Conservation (phyloP, 1,284 basidiomycete genomes). For the Trametes sp. region DNA sequence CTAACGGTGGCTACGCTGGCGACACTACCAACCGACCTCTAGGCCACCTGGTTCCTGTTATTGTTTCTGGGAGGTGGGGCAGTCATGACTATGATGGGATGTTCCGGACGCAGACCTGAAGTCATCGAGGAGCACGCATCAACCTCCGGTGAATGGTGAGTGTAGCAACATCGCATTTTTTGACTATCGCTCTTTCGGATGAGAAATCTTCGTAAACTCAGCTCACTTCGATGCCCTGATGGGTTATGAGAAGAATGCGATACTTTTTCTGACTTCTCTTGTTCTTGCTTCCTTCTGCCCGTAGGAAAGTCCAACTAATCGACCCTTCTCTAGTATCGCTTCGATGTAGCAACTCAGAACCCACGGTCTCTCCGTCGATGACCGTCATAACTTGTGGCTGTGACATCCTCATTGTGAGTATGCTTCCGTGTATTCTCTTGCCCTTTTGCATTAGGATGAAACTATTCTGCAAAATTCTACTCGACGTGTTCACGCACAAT, state of each 20-base stretch:
- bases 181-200: constrained; percentile 43
- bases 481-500: constrained; percentile 64
- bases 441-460: constrained; percentile 52
- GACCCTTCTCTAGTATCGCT: neutral
- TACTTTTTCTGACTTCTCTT: constrained; percentile 46
- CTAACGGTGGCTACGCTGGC: neutral
- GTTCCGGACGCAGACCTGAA: no score
- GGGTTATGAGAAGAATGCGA: constrained; percentile 62
- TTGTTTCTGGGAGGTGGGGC: no score
- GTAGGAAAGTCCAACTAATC: neutral
- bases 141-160: neutral
- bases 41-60: no score
- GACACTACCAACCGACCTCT: no score
- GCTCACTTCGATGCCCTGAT: constrained; percentile 65
- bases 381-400: no score
- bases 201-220: constrained; percentile 62
- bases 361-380: no score
- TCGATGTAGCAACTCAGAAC: no score
- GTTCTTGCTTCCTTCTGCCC: constrained; percentile 14
- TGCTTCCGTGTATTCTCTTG: constrained; percentile 4
- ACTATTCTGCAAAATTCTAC: constrained; percentile 50
- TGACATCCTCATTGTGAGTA: constrained; percentile 1
- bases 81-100: neutral
- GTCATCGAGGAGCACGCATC: no score
- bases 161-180: neutral